These are phyloP conservation scores for Lactifluus echinatus DNA, from an alignment of 768 basidiomycete species.

Conservation along the genomic window DNA sequence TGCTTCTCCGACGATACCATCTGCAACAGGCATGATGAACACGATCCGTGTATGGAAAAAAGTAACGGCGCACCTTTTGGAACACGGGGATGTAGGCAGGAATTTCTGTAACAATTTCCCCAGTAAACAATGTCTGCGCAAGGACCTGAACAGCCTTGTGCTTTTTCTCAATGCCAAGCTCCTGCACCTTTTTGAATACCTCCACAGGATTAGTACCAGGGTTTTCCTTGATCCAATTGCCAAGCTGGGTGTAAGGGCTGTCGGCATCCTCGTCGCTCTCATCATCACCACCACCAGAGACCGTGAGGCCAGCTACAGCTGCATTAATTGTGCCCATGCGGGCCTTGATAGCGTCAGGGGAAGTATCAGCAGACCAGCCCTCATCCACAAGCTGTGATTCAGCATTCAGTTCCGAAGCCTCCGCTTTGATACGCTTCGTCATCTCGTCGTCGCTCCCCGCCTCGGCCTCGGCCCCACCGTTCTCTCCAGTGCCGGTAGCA, in stretches of 20 bases:
- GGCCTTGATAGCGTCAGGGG: constrained; percentile 77
- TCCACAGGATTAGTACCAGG: constrained; percentile 49
- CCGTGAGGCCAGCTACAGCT: constrained; percentile 42
- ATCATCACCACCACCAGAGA: constrained; percentile 63
- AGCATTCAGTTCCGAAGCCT: constrained; percentile 66
- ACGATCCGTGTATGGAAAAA: neutral
- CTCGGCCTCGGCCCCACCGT: constrained; percentile 34
- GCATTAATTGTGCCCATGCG: constrained; percentile 66
- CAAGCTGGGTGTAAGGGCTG: constrained; percentile 78
- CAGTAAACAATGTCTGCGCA: constrained; percentile 76
- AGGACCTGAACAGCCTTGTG: constrained; percentile 83
- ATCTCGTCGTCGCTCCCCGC: constrained; percentile 75
- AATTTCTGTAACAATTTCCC: constrained; percentile 58
- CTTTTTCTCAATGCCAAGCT: constrained; percentile 88
- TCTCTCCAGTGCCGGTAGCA: constrained; percentile 32
- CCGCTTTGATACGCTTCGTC: constrained; percentile 85
- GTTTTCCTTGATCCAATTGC: constrained; percentile 78
- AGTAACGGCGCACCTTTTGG: constrained; percentile 50
- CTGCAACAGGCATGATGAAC: constrained; percentile 32
- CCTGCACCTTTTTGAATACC: constrained; percentile 83
- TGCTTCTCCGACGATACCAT: constrained; percentile 90
- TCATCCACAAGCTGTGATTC: constrained; percentile 56
- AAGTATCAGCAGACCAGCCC: constrained; percentile 91
- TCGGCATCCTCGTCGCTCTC: constrained; percentile 83
- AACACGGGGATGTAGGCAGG: constrained; percentile 59